Evolutionary conservation across 345 rosid genomes (phyloP).

Genomic region (Bruguiera sexangula): DNA sequence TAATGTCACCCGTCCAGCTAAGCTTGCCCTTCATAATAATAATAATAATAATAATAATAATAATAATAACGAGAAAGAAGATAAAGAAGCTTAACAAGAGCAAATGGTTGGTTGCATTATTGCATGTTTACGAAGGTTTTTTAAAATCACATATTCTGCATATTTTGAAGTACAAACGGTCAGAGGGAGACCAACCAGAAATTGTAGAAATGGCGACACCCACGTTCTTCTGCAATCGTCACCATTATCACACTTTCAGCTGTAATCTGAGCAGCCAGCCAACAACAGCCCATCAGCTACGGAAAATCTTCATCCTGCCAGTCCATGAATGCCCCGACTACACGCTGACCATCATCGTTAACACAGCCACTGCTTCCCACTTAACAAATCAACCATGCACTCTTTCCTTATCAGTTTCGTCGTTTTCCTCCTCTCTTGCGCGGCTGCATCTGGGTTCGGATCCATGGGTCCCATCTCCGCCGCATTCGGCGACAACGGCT

Average conservation of each 20-base stretch:
- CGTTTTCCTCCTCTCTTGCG: constrained; percentile 24
- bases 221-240: constrained; percentile 24
- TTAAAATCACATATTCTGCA: no score
- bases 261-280: neutral
- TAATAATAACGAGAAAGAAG: no score
- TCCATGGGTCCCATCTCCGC: constrained; percentile 82
- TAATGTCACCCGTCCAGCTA: no score
- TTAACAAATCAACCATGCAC: constrained; percentile 22
- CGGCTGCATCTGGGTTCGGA: constrained; percentile 60
- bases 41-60: no score
- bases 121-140: no score
- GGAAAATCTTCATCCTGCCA: neutral
- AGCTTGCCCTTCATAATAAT: no score
- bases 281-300: neutral
- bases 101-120: no score
- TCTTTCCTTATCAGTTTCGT: constrained; percentile 22
- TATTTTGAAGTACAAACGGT: no score
- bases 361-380: neutral
- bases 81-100: no score
- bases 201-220: constrained; percentile 33
- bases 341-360: neutral
- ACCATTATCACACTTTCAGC: neutral
- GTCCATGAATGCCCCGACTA: constrained; percentile 16
- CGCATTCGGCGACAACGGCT: constrained; percentile 67
- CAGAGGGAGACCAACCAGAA: no score